These are phyloP conservation scores for Neonectria punicea DNA, from an alignment of 2,329 filamentous ascomycete species.

Conservation along the genomic window DNA sequence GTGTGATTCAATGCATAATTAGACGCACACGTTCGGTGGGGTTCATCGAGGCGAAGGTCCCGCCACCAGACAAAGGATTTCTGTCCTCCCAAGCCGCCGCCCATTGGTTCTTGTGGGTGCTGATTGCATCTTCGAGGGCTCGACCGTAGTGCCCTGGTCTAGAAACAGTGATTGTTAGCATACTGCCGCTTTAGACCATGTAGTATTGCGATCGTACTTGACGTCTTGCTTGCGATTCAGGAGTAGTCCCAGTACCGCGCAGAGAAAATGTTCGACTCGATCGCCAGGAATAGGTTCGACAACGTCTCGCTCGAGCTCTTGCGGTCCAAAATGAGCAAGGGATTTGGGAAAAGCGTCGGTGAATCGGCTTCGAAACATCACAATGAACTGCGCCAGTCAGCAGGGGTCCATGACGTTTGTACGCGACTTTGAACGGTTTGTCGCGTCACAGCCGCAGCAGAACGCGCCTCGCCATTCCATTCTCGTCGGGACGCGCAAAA, in stretches of 20 bases:
- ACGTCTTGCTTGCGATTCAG: conserved; percentile 98
- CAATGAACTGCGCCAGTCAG: conserved; percentile 79
- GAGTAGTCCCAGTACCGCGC: conserved; percentile 86
- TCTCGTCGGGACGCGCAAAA: neutral
- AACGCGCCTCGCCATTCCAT: conserved; percentile 49
- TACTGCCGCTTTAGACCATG: neutral
- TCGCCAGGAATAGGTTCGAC: conserved; percentile 82
- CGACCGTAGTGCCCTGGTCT: conserved; percentile 93
- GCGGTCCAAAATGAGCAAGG: conserved; percentile 88
- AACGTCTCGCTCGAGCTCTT: conserved; percentile 92
- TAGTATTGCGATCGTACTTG: conserved; percentile 74
- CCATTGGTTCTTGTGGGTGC: conserved; percentile 89
- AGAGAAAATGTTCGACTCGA: conserved; percentile 87
- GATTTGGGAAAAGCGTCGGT: conserved; percentile 89
- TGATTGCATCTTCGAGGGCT: conserved; percentile 92
- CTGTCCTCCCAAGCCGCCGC: conserved; percentile 82
- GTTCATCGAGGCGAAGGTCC: conserved; percentile 84
- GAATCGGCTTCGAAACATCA: conserved; percentile 97
- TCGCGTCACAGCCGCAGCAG: conserved; percentile 58
- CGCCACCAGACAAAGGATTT: conserved; percentile 84
- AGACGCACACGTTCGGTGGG: conserved; percentile 80
- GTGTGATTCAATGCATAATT: neutral
- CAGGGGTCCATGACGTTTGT: conserved; percentile 44
- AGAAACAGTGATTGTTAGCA: conserved; percentile 37
- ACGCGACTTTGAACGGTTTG: conserved; percentile 57